Evolutionary conservation across 73 alveolate species (phyloP), one percentile per base, ranked within the genome.

Genomic region (Strombidium stylifer): DNA sequence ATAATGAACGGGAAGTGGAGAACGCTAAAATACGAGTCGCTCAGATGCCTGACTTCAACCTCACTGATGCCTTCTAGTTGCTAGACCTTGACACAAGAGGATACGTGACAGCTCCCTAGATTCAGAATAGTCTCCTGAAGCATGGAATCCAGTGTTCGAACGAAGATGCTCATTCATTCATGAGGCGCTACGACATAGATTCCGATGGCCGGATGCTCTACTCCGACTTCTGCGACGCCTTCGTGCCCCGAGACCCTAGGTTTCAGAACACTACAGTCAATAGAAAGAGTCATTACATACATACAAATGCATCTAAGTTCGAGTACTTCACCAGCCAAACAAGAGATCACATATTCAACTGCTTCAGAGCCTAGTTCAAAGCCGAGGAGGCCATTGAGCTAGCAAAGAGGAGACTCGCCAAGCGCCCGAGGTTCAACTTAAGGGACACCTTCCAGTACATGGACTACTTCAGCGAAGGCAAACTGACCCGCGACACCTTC

Each of bases 51-150:
- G 91, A 80, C 31, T 80, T 80, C 50, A 80, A 80, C 39, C 25
- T 80, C 14, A 49, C 71, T 60, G 91, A 80, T 50, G 70, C 83
- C 1, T 80, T 80, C 66, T n/a, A 53, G 30, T 36, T 80, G 53
- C 70, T 80, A 27, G 91, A 80, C 40, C 16, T 25, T n/a, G 56
- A 78, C 3, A 70, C 52, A 0, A 80, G 61, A 44, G 91, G 91
- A 10, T 80, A 65, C 66, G 52, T 71, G 0, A 61, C 82, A 2
- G 34, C 59, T 26, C 60, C 65, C 30, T 85, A 80, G 40, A 23
- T 80, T 20, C 25, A 28, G 16, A 74, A 61, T 19, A 77, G 60
- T 1, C 58, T 80, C 19, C 1, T 11, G 0, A 68, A 52, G 3
- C 44, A 67, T 0, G 80, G 83, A 27, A 19, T 37, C 24, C 37